Conservation (phyloP, 306 rosid species). For the Glycine tomentella region DNA sequence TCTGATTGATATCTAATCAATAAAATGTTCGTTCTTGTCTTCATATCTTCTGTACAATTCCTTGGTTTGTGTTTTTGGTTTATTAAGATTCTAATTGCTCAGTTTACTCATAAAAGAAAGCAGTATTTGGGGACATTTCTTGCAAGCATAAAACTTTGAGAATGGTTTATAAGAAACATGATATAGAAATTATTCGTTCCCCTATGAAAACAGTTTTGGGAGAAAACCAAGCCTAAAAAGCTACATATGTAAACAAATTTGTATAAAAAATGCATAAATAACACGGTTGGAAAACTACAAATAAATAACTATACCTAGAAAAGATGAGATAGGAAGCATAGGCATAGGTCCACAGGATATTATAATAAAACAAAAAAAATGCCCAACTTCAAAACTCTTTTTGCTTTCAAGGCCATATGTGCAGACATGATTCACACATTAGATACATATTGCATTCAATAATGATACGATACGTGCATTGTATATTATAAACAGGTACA, state of each 20-base stretch:
- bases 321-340: not conserved
- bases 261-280: not conserved
- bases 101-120: conserved; percentile 11
- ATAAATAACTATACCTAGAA: not conserved
- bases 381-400: conserved; percentile 17
- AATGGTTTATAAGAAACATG: conserved; percentile 2
- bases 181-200: not conserved
- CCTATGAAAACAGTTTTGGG: conserved; percentile 1
- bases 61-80: not conserved
- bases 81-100: not conserved
- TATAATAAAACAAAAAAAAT: not conserved
- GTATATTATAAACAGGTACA: not conserved
- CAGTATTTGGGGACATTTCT: not conserved
- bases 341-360: not conserved
- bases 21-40: not conserved
- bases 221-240: conserved; percentile 1
- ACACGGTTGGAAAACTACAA: not conserved
- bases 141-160: conserved; percentile 4
- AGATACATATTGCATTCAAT: not conserved
- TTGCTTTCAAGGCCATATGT: not conserved
- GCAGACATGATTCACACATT: not conserved
- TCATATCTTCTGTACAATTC: not conserved
- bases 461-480: not conserved
- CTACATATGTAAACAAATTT: conserved; percentile 11
- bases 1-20: not conserved